phyloP scores from a whole-genome alignment of 495 filamentous ascomycete species.

The Chaetomium cochliodes region DNA sequence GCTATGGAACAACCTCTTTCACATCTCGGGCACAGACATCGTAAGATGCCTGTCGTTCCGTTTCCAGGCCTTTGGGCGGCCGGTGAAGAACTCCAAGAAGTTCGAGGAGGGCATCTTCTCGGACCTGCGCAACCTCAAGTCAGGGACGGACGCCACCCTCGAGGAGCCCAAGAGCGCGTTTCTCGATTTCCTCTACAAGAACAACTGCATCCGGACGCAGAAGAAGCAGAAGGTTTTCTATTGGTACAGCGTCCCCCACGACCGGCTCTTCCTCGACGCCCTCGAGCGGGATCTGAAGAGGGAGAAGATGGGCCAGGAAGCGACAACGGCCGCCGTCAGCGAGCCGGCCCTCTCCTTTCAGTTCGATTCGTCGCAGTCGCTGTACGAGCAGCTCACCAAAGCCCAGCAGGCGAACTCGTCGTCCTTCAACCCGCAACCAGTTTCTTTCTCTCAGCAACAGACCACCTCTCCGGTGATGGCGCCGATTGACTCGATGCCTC shows the following conservation, averaged over 20 bases:
- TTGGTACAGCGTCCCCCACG: slow-evolving; percentile 99
- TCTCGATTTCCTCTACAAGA: slow-evolving; percentile 98
- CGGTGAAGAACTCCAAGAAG: slow-evolving; percentile 99
- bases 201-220: slow-evolving; percentile 98
- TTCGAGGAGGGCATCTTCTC: slow-evolving; percentile 99
- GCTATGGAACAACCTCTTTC: slow-evolving; percentile 96
- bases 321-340: slow-evolving; percentile 91
- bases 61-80: slow-evolving; percentile 96
- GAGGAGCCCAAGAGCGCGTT: slow-evolving; percentile 99
- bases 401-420: slow-evolving; percentile 97
- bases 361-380: slow-evolving; percentile 97
- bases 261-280: slow-evolving; percentile 94
- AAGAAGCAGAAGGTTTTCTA: slow-evolving; percentile 99
- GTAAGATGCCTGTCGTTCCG: slow-evolving; percentile 97
- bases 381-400: slow-evolving; percentile 99
- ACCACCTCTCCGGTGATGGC: slow-evolving; percentile 84
- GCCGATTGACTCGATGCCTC: slow-evolving; percentile 72
- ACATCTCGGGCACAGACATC: slow-evolving; percentile 98
- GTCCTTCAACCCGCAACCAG: slow-evolving; percentile 82
- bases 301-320: slow-evolving; percentile 98
- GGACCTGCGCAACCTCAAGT: slow-evolving; percentile 95
- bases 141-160: slow-evolving; percentile 96
- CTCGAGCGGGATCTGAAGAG: slow-evolving; percentile 96
- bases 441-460: slow-evolving; percentile 73
- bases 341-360: slow-evolving; percentile 97